Base-by-base conservation (phyloP, 1,139 yeast genomes). In the Hyphopichia burtonii region DNA sequence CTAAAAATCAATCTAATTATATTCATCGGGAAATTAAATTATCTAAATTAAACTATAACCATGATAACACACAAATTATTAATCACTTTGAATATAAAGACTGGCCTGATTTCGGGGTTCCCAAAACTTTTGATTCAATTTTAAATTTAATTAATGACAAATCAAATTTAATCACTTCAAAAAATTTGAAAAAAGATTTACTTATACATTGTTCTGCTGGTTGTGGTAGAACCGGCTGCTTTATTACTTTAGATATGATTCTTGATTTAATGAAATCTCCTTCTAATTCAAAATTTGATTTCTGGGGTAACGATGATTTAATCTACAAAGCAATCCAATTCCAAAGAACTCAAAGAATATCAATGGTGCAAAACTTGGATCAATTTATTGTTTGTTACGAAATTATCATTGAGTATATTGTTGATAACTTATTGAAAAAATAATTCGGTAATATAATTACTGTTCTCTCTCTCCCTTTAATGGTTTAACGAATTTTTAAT, bases 61-160 rank as follows among this genome's bases (percentile, higher is more conserved):
- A 47, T 39, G 34, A 46, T 40, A 43, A 43, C 9, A 46, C 27
- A 9, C 51, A 43, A 20, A 35, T 41, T 3, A 74, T 88, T 3
- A 71, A 73, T 43, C 96, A 88, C 52, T 62, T 89, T 33, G 93
- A 87, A 47, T 85, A 79, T 59, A 73, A 76, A 9, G 73, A 76
- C 31, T 89, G 96, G 96, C 86, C 95, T 1, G 96, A 88, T 63
- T 78, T 86, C 44, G 93, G 93, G 8, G 76, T 82, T 1, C 86
- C 91, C 1, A 70, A 73, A 9, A 65, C 74, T 48, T 73, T 78
- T 20, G 60, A 65, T 2, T 80, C 81, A 33, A 62, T 87, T 18
- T 51, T 86, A 14, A 68, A 74, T 3, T 64, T 86, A 39, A 74
- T 82, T 35, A 55, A 67, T 1, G 59, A 76, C 39, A 86, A 85